Percentiles rank a stretch among this genome's conserved stretches.
These are phyloP conservation scores for Pythium utonaiense DNA, from an alignment of 352 stramenopile species.

Conservation along the genomic window DNA sequence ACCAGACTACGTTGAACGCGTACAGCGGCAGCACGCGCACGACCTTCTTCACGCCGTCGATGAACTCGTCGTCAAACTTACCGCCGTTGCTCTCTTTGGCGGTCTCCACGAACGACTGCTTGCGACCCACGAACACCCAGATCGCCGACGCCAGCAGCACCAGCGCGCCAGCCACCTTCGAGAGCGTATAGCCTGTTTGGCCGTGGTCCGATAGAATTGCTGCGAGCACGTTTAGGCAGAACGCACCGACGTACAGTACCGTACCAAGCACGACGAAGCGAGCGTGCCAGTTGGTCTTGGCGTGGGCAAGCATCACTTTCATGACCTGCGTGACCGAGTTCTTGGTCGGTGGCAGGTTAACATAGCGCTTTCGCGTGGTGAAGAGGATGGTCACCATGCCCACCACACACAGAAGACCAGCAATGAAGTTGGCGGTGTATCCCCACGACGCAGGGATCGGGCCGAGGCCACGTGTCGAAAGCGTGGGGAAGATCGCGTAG, in stretches of 20 bases:
- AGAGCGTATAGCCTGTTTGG: constrained; percentile 11
- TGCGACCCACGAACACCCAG: constrained; percentile 36
- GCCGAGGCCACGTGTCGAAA: constrained; percentile 42
- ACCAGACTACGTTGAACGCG: constrained; percentile 37
- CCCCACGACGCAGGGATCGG: constrained; percentile 41
- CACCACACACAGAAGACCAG: constrained; percentile 20
- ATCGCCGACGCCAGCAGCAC: constrained; percentile 27
- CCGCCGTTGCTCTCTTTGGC: constrained; percentile 34
- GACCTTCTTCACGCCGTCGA: constrained; percentile 47
- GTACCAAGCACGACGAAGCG: constrained; percentile 21
- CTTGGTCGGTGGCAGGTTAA: constrained; percentile 26
- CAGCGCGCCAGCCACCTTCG: constrained; percentile 9
- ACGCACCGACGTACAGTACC: constrained; percentile 17
- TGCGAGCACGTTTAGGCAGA: constrained; percentile 26
- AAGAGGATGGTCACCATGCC: constrained; percentile 18
- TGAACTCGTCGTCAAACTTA: constrained; percentile 34
- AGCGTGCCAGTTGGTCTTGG: constrained; percentile 16
- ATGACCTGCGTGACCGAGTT: constrained; percentile 25
- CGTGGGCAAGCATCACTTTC: constrained; percentile 11
- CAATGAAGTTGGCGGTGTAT: constrained; percentile 45
- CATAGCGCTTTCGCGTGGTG: constrained; percentile 20
- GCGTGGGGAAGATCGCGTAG: constrained; percentile 44
- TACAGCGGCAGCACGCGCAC: constrained; percentile 49
- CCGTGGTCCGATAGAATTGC: constrained; percentile 22
- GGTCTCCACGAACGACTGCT: constrained; percentile 37